Percentiles rank a stretch among this genome's conserved stretches.
Evolutionary conservation across 345 rosid genomes (phyloP).

Genomic region (Cardamine chenopodiifolia): DNA sequence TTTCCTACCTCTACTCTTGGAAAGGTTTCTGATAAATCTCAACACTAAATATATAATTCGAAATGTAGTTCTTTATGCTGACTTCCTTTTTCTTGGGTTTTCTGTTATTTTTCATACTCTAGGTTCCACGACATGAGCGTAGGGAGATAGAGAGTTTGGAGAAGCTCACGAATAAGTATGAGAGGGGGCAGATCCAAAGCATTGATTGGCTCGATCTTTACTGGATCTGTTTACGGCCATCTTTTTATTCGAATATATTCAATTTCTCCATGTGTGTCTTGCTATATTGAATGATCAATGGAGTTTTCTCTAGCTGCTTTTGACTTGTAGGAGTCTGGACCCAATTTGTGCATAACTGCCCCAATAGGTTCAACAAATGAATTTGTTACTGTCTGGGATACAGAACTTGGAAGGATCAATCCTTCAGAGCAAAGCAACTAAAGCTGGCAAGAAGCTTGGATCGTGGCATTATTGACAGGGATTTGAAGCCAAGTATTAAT

Average conservation of each 20-base stretch:
- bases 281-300: constrained; percentile 7
- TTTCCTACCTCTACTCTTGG: constrained; percentile 85
- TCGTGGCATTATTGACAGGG: constrained; percentile 97
- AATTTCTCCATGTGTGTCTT: constrained; percentile 1
- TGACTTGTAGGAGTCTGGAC: constrained; percentile 72
- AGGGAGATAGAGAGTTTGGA: constrained; percentile 95
- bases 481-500: constrained; percentile 79
- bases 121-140: constrained; percentile 92
- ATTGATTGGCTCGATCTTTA: constrained; percentile 95
- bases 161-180: constrained; percentile 88
- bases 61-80: not conserved
- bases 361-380: constrained; percentile 91
- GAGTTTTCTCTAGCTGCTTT: constrained; percentile 16
- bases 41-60: not conserved
- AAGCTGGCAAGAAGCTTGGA: constrained; percentile 95
- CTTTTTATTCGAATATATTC: not conserved
- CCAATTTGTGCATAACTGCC: constrained; percentile 79
- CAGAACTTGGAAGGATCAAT: constrained; percentile 87
- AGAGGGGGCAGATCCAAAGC: constrained; percentile 83
- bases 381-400: constrained; percentile 93
- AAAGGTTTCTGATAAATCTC: constrained; percentile 65
- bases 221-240: constrained; percentile 7
- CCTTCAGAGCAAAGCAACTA: constrained; percentile 97
- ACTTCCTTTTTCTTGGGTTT: not conserved
- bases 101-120: constrained; percentile 9